Evolutionary conservation across 2,329 filamentous ascomycete genomes (phyloP), one percentile per base, ranked within the genome.

Genomic region (Karstenula rhodostoma): DNA sequence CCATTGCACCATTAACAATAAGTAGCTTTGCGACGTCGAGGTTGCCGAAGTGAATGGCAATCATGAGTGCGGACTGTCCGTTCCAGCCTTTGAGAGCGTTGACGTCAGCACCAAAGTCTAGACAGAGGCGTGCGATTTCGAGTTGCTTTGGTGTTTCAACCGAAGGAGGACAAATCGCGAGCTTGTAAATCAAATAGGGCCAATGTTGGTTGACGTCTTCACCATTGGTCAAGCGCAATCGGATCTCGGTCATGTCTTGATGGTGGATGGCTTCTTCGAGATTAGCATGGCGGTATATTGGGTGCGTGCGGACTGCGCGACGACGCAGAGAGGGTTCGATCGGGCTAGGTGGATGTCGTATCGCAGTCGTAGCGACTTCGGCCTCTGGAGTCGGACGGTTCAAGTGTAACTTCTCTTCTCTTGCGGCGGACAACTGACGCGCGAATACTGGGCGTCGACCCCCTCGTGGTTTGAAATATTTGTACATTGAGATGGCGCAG

Each of bases 21-120:
- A 68, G 62, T 9, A 68, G 47, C 29, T 63, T 63, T 7, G 64
- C 66, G 10, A 68, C 64, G 46, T 60, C 59, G 7, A 63, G 56
- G 53, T 68, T 68, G 43, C 64, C 60, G 51, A 66, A 68, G 40
- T 65, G 64, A 42, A 66, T 68, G n/a, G 66, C 64, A 10, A 68
- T 67, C 56, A 65, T 59, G 22, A 68, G 59, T 1, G 66, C 61
- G 19, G 60, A 64, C 49, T 68, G 64, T 27, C 65, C 66, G 50
- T 68, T 68, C 66, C 66, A 68, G 12, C 62, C 64, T 40, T 68
- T 63, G 10, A 63, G 42, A 5, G 60, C 60, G 42, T 68, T 65
- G 12, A 66, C 62, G 27, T 68, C 66, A 19, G 66, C 66, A 33
- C 64, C 66, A 42, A 61, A 62, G 25, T 66, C 60, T 47, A 67